A percentile compares a stretch with the other conserved stretches of the same genome.
These are phyloP conservation scores for Salix suchowensis DNA, from an alignment of 345 rosid species.

Conservation along the genomic window DNA sequence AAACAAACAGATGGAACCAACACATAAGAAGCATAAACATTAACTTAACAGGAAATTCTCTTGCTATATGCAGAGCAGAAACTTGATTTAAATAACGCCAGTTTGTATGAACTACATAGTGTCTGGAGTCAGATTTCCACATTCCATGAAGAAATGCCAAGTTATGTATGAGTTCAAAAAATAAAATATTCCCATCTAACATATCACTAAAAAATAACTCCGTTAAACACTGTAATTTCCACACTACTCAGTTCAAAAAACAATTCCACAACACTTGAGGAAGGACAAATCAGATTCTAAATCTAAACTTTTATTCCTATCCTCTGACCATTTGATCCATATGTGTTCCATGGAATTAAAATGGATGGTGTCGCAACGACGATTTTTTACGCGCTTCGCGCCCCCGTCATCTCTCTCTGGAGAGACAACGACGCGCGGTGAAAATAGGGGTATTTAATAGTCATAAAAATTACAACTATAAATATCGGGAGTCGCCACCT, in stretches of 20 bases:
- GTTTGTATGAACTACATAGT: neutral
- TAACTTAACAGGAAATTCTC: neutral
- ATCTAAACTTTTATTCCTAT: neutral
- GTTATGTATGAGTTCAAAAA: neutral
- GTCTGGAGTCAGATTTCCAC: neutral
- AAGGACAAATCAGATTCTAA: neutral
- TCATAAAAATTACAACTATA: too few relatives aligned
- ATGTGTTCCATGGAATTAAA: neutral
- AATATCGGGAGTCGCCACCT: too few relatives aligned
- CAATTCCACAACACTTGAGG: neutral
- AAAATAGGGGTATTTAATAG: too few relatives aligned
- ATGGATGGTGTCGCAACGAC: neutral
- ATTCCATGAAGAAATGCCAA: neutral
- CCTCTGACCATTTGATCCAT: neutral
- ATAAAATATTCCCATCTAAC: neutral
- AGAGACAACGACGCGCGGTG: too few relatives aligned
- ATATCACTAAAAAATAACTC: neutral
- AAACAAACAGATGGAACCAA: neutral
- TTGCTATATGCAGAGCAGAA: neutral
- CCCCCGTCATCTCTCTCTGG: too few relatives aligned
- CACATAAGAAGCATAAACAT: neutral
- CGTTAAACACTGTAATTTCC: too few relatives aligned
- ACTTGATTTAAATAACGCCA: neutral
- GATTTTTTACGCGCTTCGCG: too few relatives aligned
- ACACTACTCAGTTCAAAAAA: neutral